A percentile compares a stretch with the other conserved stretches of the same genome.
phyloP scores from a whole-genome alignment of 805 yeast genomes.

The Zygoascus tannicola region DNA sequence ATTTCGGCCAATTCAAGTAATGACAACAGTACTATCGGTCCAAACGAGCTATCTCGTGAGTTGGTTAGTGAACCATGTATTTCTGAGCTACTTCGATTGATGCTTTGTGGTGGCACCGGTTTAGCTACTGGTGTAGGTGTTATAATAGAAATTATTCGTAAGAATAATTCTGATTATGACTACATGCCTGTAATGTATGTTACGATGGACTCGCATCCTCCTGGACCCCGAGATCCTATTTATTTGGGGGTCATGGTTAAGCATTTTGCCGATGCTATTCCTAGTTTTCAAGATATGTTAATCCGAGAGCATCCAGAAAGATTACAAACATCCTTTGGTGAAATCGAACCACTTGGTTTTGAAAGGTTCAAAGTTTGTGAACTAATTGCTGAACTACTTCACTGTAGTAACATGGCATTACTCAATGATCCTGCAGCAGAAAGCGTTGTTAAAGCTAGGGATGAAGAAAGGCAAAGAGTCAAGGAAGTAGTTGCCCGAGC shows the following conservation, averaged over 20 bases:
- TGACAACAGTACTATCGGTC: conserved; percentile 88
- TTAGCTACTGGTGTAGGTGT: conserved; percentile 92
- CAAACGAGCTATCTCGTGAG: conserved; percentile 87
- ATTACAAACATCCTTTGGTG: conserved; percentile 57
- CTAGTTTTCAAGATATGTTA: conserved; percentile 57
- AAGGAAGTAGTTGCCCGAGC: conserved; percentile 24
- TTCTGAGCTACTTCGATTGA: conserved; percentile 57
- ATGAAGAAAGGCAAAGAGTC: conserved; percentile 50
- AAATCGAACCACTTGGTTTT: conserved; percentile 72
- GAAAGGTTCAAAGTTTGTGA: conserved; percentile 88
- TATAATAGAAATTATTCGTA: conserved; percentile 85
- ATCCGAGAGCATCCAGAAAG: conserved; percentile 27
- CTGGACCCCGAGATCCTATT: conserved; percentile 85
- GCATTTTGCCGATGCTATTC: conserved; percentile 66
- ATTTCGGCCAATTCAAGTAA: conserved; percentile 88
- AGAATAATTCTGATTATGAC: conserved; percentile 94
- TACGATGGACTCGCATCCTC: conserved; percentile 82
- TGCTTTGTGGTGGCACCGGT: conserved; percentile 73
- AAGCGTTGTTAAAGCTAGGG: conserved; percentile 58
- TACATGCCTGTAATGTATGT: conserved; percentile 74
- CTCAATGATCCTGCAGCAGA: conserved; percentile 72
- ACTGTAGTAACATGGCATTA: conserved; percentile 94
- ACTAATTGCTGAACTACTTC: conserved; percentile 84
- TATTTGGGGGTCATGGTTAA: conserved; percentile 79
- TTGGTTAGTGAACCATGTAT: conserved; percentile 69